Evolutionary conservation across 139 green algal species (phyloP).

Genomic region (Chlorella sp.): DNA sequence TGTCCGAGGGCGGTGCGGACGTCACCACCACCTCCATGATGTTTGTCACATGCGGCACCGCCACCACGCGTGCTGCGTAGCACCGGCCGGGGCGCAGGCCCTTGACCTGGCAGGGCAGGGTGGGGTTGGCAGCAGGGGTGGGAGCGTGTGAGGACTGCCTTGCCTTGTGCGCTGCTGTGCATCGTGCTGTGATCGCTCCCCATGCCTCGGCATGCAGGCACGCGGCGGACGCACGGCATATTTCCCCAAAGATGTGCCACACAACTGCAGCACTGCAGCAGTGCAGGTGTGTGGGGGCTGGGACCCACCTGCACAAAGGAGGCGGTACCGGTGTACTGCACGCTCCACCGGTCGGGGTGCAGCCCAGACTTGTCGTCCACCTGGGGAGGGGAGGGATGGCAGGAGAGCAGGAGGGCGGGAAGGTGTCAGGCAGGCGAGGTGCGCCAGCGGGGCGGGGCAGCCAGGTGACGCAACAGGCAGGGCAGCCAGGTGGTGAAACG

Average conservation of each 20-base stretch:
- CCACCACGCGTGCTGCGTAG: slow-evolving; percentile 59
- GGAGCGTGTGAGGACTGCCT: too few relatives aligned
- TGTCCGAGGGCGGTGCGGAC: slow-evolving; percentile 38
- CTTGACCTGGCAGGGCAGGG: too few relatives aligned
- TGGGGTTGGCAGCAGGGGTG: too few relatives aligned
- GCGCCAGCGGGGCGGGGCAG: too few relatives aligned
- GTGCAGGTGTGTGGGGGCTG: too few relatives aligned
- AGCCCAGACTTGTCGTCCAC: slow-evolving; percentile 4
- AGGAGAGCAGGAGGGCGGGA: background rate
- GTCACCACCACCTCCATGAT: slow-evolving; percentile 33
- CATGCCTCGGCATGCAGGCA: too few relatives aligned
- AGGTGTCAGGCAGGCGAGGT: background rate
- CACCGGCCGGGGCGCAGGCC: slow-evolving; percentile 56
- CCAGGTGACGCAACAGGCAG: background rate
- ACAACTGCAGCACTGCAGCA: too few relatives aligned
- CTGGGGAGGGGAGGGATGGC: background rate
- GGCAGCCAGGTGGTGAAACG: background rate
- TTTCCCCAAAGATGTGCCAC: too few relatives aligned
- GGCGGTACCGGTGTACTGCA: slow-evolving; percentile 45
- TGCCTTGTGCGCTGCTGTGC: too few relatives aligned
- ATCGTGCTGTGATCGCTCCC: too few relatives aligned
- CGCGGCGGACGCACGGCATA: too few relatives aligned
- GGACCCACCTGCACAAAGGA: slow-evolving; percentile 39
- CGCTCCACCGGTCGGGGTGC: slow-evolving; percentile 40
- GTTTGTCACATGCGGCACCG: slow-evolving; percentile 19